phyloP scores from a whole-genome alignment of 2,329 filamentous ascomycete species.

The Fusarium praegraminearum region DNA sequence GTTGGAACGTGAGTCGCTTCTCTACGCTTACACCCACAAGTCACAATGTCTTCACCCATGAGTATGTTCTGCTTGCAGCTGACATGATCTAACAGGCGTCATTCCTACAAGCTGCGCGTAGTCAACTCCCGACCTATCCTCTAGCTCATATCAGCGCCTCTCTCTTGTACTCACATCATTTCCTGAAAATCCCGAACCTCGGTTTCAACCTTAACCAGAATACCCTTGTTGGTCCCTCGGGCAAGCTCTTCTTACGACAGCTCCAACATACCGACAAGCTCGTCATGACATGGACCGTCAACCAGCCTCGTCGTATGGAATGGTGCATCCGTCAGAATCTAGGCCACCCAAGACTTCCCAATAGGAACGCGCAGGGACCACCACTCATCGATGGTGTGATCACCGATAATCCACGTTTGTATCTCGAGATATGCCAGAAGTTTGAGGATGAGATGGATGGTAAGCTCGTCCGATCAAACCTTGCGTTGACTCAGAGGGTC shows the following conservation, averaged over 20 bases:
- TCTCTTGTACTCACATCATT: conserved; percentile 75
- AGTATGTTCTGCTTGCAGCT: conserved; percentile 1
- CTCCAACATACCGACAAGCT: conserved; percentile 63
- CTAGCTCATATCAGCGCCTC: conserved; percentile 77
- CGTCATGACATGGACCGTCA: conserved; percentile 89
- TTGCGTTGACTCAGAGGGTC: conserved; percentile 27
- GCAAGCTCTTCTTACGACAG: conserved; percentile 73
- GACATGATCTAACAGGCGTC: conserved; percentile 62
- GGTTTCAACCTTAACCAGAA: conserved; percentile 83
- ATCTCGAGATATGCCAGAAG: conserved; percentile 68
- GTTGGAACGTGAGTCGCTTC: conserved; percentile 74
- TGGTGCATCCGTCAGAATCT: conserved; percentile 72
- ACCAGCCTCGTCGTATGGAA: conserved; percentile 81
- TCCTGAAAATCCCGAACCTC: conserved; percentile 73
- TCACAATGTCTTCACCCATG: not conserved
- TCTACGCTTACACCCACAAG: conserved; percentile 3
- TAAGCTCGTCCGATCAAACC: conserved; percentile 19
- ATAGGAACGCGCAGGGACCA: not conserved
- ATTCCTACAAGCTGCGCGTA: conserved; percentile 73
- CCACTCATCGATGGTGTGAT: conserved; percentile 79
- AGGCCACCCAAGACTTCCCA: conserved; percentile 51
- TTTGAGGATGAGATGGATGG: conserved; percentile 53
- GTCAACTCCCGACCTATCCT: conserved; percentile 72
- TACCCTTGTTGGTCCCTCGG: conserved; percentile 75
- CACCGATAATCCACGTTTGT: conserved; percentile 82